Evolutionary conservation across 2,329 filamentous ascomycete genomes (phyloP).

Genomic region (Fusarium begoniae): DNA sequence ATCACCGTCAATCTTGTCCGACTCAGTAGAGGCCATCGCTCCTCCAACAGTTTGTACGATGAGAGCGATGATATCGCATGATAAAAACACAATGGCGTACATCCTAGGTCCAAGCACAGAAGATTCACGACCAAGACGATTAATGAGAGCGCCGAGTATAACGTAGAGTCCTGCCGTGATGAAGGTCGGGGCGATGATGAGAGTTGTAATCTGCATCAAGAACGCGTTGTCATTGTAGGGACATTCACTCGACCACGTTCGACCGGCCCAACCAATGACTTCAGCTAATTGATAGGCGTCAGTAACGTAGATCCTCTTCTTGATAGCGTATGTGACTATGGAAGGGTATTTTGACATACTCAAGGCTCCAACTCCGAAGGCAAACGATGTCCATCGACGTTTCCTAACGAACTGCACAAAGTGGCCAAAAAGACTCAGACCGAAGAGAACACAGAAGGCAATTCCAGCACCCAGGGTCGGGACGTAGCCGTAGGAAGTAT

Average conservation of each 20-base stretch:
- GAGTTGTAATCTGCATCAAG: neutral
- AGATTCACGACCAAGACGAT: neutral
- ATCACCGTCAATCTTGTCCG: neutral
- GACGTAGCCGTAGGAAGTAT: neutral
- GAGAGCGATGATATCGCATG: neutral
- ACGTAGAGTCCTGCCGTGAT: neutral
- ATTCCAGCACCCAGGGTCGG: neutral
- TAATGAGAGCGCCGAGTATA: neutral
- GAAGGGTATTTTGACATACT: neutral
- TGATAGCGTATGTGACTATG: neutral
- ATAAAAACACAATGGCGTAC: neutral
- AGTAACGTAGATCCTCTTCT: accelerated
- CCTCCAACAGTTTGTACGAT: neutral
- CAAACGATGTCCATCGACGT: neutral
- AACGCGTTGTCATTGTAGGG: neutral
- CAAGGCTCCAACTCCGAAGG: neutral
- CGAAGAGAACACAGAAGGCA: neutral
- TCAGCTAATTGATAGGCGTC: neutral
- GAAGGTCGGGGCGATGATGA: neutral
- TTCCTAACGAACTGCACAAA: neutral
- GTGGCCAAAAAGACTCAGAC: neutral
- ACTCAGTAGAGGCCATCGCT: neutral
- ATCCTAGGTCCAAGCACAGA: neutral
- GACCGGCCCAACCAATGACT: neutral
- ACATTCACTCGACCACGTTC: neutral